A percentile compares a stretch with the other conserved stretches of the same genome.
These are phyloP conservation scores for Chloris gayana DNA, from an alignment of 176 grass and related monocot genomes.

Conservation along the genomic window DNA sequence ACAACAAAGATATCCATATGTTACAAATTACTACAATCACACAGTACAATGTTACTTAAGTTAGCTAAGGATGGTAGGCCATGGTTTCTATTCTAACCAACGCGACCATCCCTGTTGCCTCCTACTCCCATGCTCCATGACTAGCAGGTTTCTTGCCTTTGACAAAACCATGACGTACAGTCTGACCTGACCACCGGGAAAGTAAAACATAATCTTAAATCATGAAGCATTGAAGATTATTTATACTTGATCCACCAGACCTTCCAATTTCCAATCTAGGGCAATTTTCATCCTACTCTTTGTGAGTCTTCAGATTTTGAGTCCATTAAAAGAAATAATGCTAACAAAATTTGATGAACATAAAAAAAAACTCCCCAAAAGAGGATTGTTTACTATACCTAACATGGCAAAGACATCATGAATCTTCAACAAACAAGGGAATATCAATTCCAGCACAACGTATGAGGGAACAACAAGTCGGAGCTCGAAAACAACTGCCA, in stretches of 20 bases:
- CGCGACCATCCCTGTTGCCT: background rate
- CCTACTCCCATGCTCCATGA: background rate
- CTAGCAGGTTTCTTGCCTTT: background rate
- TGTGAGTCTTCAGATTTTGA: background rate
- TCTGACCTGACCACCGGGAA: background rate
- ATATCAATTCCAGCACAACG: slow-evolving; percentile 9
- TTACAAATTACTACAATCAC: slow-evolving; percentile 20
- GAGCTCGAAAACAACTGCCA: background rate
- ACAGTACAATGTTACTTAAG: too few species aligned
- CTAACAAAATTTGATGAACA: background rate
- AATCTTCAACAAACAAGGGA: background rate
- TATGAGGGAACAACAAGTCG: background rate
- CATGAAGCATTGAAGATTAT: background rate
- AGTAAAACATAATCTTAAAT: background rate
- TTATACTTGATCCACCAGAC: too few species aligned
- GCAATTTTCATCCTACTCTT: background rate
- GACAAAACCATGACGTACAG: background rate
- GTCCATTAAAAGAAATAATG: background rate
- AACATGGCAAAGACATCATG: background rate
- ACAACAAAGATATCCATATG: background rate
- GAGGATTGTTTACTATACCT: background rate
- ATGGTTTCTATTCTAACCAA: background rate
- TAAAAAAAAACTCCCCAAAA: background rate
- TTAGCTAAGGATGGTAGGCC: background rate
- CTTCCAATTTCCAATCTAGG: background rate